Conservation (phyloP, 441 rosid genomes). For the Croton setiger region DNA sequence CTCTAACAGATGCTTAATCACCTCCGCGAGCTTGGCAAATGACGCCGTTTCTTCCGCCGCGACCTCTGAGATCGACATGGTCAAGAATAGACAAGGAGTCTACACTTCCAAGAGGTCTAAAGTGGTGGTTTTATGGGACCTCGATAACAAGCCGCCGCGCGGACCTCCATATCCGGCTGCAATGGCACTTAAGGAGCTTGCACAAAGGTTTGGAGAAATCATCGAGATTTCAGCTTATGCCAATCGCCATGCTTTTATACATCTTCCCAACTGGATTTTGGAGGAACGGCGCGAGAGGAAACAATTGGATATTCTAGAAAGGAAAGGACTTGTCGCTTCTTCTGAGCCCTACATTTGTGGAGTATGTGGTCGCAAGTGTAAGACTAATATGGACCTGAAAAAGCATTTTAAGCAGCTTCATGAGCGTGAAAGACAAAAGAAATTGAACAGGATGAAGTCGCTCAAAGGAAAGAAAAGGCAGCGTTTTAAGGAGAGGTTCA, state of each 20-base stretch:
- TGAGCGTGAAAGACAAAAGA: conserved; percentile 82
- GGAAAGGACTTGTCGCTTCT: conserved; percentile 45
- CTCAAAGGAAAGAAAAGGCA: conserved; percentile 81
- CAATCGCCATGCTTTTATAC: conserved; percentile 85
- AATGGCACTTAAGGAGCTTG: conserved; percentile 51
- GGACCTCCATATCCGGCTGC: conserved; percentile 89
- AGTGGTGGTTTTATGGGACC: conserved; percentile 89
- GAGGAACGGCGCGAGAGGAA: conserved; percentile 66
- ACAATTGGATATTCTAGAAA: conserved; percentile 57
- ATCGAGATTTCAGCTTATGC: conserved; percentile 84
- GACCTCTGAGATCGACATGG: conserved; percentile 70
- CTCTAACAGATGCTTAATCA: conserved; percentile 20
- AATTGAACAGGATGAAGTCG: conserved; percentile 67
- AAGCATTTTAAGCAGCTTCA: conserved; percentile 90
- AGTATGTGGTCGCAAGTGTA: conserved; percentile 83
- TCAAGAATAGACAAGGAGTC: conserved; percentile 62
- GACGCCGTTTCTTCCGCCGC: conserved; percentile 24
- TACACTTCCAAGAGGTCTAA: conserved; percentile 61
- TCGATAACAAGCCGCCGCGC: conserved; percentile 90
- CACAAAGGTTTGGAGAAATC: conserved; percentile 60
- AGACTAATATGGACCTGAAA: conserved; percentile 66
- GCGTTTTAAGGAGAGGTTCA: conserved; percentile 59
- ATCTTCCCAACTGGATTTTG: conserved; percentile 68
- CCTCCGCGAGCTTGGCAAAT: conserved; percentile 23
- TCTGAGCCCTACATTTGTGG: conserved; percentile 51